phyloP scores from a whole-genome alignment of 208 protist species.

The Trichomonas gallinae region DNA sequence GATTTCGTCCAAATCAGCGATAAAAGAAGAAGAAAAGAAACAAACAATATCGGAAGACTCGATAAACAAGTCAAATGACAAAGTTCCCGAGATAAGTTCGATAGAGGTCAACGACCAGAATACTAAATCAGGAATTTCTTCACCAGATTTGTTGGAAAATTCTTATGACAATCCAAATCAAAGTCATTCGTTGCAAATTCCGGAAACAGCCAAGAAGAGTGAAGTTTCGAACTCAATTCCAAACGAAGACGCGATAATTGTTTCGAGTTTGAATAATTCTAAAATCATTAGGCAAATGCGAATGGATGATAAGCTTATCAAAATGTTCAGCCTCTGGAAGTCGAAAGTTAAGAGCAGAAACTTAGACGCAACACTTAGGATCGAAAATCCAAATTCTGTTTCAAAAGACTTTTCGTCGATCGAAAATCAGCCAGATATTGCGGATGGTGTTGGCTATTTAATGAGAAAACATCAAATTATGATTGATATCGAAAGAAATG shows the following conservation, averaged over 20 bases:
- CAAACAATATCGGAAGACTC: not conserved
- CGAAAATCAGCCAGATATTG: not conserved
- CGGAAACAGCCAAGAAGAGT: not conserved
- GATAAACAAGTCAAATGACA: not conserved
- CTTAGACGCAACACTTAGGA: not conserved
- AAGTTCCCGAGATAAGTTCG: not conserved
- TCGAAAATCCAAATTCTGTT: not conserved
- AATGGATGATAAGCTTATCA: not conserved
- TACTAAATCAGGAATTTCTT: not conserved
- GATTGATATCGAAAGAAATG: not conserved
- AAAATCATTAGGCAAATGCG: not conserved
- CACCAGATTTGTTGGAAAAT: not conserved
- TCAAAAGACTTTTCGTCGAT: not conserved
- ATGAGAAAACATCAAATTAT: not conserved
- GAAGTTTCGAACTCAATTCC: not conserved
- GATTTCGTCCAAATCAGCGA: not conserved
- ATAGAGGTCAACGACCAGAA: not conserved
- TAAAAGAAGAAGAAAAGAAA: not conserved
- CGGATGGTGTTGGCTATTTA: not conserved
- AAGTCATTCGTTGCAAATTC: not conserved
- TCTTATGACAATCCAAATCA: not conserved
- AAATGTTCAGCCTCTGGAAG: not conserved
- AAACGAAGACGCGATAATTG: not conserved
- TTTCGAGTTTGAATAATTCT: not conserved
- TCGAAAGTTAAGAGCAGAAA: not conserved